Evolutionary conservation across 805 yeast genomes (phyloP).

Genomic region (Suhomyces sp.): DNA sequence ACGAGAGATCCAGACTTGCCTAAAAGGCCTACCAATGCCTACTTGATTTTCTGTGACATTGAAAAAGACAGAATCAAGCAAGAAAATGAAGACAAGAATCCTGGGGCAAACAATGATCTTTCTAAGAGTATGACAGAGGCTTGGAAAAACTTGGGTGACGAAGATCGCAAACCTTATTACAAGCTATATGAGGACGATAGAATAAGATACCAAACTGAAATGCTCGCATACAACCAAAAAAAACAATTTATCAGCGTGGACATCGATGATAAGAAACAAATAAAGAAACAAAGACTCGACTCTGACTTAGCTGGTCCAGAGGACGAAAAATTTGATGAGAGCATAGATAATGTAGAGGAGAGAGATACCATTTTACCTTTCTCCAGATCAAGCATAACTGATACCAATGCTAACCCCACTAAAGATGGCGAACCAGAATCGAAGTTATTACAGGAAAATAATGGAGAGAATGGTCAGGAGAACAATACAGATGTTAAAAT

Average conservation of each 20-base stretch:
- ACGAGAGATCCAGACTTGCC: constrained; percentile 82
- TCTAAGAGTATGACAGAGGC: constrained; percentile 79
- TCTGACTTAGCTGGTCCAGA: constrained; percentile 5
- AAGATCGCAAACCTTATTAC: constrained; percentile 68
- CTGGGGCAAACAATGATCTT: constrained; percentile 56
- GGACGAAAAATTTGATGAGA: constrained; percentile 7
- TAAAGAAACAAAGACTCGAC: constrained; percentile 8
- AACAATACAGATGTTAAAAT: background rate
- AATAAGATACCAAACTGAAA: constrained; percentile 68
- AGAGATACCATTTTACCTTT: background rate
- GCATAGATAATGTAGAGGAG: background rate
- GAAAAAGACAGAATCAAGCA: constrained; percentile 72
- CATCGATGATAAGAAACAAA: constrained; percentile 2
- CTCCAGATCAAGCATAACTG: background rate
- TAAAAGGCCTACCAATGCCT: constrained; percentile 87
- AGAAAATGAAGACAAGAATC: constrained; percentile 50
- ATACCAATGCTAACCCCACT: background rate
- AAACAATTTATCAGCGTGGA: constrained; percentile 14
- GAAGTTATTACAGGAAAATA: background rate
- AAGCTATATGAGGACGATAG: constrained; percentile 77
- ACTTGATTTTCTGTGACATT: constrained; percentile 79
- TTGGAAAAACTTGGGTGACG: constrained; percentile 74
- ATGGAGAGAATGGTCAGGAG: background rate
- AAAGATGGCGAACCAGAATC: background rate
- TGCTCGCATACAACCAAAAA: constrained; percentile 50